Conservation (phyloP, 2,329 filamentous ascomycete species). For the Fusarium vanettenii region DNA sequence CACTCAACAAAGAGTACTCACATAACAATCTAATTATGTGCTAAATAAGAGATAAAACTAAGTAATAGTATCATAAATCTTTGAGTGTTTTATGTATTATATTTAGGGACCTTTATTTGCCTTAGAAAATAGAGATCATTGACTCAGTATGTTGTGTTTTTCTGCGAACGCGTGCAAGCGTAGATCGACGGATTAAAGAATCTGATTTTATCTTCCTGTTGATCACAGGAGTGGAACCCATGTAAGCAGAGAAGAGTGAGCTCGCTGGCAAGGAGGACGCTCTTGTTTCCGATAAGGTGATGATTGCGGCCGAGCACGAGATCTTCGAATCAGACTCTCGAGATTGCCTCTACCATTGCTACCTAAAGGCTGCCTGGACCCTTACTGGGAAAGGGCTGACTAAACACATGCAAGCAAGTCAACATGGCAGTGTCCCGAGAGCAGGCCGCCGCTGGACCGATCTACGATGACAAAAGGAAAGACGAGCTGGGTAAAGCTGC, state of each 20-base stretch:
- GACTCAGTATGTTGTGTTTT: too few species aligned
- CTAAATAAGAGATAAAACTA: too few species aligned
- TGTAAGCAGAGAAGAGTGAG: background rate
- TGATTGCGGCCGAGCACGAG: background rate
- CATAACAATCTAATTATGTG: too few species aligned
- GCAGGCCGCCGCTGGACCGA: slow-evolving; percentile 10
- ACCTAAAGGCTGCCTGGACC: slow-evolving; percentile 25
- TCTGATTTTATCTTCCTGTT: background rate
- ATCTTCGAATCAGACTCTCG: slow-evolving; percentile 17
- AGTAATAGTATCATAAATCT: too few species aligned
- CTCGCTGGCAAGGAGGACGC: background rate
- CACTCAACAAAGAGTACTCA: too few species aligned
- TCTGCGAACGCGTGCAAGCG: too few species aligned
- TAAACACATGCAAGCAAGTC: slow-evolving; percentile 19
- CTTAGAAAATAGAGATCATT: too few species aligned
- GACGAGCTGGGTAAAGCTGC: background rate
- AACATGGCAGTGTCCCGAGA: background rate
- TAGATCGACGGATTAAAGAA: background rate
- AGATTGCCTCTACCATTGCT: slow-evolving; percentile 5
- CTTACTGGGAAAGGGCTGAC: slow-evolving; percentile 14
- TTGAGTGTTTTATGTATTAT: too few species aligned
- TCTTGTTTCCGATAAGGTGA: background rate
- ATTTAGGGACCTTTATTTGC: too few species aligned
- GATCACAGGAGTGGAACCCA: background rate
- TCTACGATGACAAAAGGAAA: slow-evolving; percentile 1